Evolutionary conservation across 176 grass and related monocot genomes (phyloP).

Genomic region (Triticum aestivum): IWGSC_CS_RefSeq_v2.1 NC_057814.1:421028933-421029432

Average conservation of each 20-base stretch:
- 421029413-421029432: too few species aligned
- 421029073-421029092: not conserved
- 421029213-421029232: not conserved
- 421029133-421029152: not conserved
- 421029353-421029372: not conserved
- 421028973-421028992: not conserved
- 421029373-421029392: not conserved
- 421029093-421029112: too few species aligned
- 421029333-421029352: not conserved
- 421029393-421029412: not conserved
- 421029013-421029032: not conserved
- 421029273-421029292: not conserved
- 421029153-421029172: not conserved
- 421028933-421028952: constrained; percentile 8
- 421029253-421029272: not conserved
- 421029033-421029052: not conserved
- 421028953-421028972: not conserved
- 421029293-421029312: not conserved
- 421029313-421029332: not conserved
- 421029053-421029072: not conserved
- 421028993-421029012: not conserved
- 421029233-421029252: not conserved
- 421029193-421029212: not conserved
- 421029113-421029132: not conserved
- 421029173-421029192: not conserved